Conservation (phyloP, 495 filamentous ascomycete genomes). For the Penicillium ochrochloron region DNA sequence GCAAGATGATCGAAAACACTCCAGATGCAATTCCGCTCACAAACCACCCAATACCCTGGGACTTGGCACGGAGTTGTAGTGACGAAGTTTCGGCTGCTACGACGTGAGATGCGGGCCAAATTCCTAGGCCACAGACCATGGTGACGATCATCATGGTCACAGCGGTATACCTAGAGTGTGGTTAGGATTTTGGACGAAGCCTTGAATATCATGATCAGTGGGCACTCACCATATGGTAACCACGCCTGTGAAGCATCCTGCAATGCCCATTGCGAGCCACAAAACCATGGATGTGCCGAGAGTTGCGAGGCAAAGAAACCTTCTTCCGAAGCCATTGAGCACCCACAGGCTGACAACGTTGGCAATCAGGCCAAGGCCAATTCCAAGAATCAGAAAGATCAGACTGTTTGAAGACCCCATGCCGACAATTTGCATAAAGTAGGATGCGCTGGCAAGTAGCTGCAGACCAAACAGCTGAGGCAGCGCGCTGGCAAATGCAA, state of each 20-base stretch:
- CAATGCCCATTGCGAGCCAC: conserved; percentile 41
- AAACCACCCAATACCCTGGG: conserved; percentile 44
- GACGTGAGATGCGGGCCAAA: conserved; percentile 44
- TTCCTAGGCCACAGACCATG: conserved; percentile 32
- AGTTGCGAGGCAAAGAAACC: conserved; percentile 27
- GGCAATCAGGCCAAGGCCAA: conserved; percentile 36
- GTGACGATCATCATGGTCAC: conserved; percentile 35
- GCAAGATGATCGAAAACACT: conserved; percentile 35
- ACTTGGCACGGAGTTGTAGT: conserved; percentile 38
- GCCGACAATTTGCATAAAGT: conserved; percentile 42
- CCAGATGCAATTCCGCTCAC: conserved; percentile 31
- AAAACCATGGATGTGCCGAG: conserved; percentile 25
- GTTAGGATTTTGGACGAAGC: background rate
- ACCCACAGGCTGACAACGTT: conserved; percentile 38
- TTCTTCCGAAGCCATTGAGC: conserved; percentile 34
- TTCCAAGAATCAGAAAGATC: conserved; percentile 38
- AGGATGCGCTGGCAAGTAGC: conserved; percentile 37
- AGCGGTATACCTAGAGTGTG: conserved; percentile 34
- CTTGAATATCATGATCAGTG: background rate
- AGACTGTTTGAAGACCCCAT: conserved; percentile 38
- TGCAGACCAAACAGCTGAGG: conserved; percentile 41
- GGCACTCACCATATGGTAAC: conserved; percentile 37
- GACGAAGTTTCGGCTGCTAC: conserved; percentile 40
- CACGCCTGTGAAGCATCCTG: conserved; percentile 34
- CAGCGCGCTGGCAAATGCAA: conserved; percentile 41